Conservation (phyloP, 2,329 filamentous ascomycete species). For the Achaetomium macrosporum region DNA sequence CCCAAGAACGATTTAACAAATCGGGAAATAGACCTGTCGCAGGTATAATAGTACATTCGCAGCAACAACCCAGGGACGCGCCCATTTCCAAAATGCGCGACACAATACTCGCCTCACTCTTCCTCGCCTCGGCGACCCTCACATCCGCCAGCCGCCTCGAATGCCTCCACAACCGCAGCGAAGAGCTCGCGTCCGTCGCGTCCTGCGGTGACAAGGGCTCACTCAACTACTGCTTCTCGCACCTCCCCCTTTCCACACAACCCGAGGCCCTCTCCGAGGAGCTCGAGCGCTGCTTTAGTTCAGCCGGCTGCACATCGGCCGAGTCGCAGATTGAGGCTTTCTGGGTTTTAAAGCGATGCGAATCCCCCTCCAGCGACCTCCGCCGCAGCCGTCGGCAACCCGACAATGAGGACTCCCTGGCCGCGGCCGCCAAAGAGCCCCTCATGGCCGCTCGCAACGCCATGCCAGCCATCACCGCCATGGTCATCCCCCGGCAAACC, state of each 20-base stretch:
- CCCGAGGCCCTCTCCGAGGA: slow-evolving; percentile 27
- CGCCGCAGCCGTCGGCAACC: slow-evolving; percentile 18
- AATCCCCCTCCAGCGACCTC: slow-evolving; percentile 20
- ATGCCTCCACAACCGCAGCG: slow-evolving; percentile 37
- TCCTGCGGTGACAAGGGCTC: slow-evolving; percentile 40
- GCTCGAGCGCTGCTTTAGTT: slow-evolving; percentile 35
- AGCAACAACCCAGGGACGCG: not conserved
- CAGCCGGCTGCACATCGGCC: slow-evolving; percentile 33
- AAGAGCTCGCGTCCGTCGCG: slow-evolving; percentile 35
- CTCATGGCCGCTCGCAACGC: slow-evolving; percentile 3
- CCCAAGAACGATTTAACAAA: not conserved
- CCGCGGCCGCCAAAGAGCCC: slow-evolving; percentile 1
- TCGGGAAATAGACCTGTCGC: not conserved
- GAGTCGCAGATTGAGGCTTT: slow-evolving; percentile 32
- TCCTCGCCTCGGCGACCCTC: slow-evolving; percentile 32
- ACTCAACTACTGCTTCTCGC: slow-evolving; percentile 40
- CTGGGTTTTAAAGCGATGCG: slow-evolving; percentile 32
- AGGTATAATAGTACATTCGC: not conserved
- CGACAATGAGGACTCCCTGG: slow-evolving; percentile 1
- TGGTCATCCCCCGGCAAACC: slow-evolving; percentile 12
- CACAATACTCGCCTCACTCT: slow-evolving; percentile 27
- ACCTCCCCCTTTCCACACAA: slow-evolving; percentile 18
- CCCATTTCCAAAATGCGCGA: slow-evolving; percentile 12
- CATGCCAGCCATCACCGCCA: slow-evolving; percentile 6
- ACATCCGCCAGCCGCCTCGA: slow-evolving; percentile 30